A percentile compares a stretch with the other conserved stretches of the same genome.
phyloP scores from a whole-genome alignment of 2,329 filamentous ascomycete species.

The Beauveria scarabaeidicola region DNA sequence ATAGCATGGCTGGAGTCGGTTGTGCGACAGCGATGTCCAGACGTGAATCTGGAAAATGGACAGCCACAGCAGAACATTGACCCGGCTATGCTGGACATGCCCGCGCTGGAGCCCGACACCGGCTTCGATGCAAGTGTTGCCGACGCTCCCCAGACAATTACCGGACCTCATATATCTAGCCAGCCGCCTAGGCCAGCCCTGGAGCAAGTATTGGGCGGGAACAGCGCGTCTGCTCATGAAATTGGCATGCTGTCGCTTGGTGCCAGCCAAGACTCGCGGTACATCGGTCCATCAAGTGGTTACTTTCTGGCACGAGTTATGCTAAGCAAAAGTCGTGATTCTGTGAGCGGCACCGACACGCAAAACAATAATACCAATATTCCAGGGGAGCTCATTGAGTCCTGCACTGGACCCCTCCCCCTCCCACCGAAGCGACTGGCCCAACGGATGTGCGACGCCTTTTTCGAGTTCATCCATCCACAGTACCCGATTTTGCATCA shows the following conservation, averaged over 20 bases:
- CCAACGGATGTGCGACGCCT: constrained; percentile 33
- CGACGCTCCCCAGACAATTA: constrained; percentile 12
- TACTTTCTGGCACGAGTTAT: constrained; percentile 44
- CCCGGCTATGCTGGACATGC: neutral
- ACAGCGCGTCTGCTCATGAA: constrained; percentile 34
- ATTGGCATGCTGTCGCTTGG: constrained; percentile 44
- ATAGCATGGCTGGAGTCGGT: constrained; percentile 39
- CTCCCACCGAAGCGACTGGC: constrained; percentile 27
- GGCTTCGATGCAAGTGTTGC: neutral
- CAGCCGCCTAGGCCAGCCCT: neutral
- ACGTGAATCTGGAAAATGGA: constrained; percentile 27
- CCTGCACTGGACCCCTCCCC: constrained; percentile 23
- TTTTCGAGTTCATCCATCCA: constrained; percentile 39
- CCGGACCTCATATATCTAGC: neutral
- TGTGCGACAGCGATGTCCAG: constrained; percentile 31
- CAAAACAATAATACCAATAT: constrained; percentile 12
- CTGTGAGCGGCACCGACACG: neutral
- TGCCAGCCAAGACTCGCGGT: constrained; percentile 37
- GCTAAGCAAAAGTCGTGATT: constrained; percentile 24
- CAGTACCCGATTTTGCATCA: constrained; percentile 43
- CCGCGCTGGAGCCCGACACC: constrained; percentile 15
- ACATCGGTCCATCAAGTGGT: constrained; percentile 48
- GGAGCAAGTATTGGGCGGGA: constrained; percentile 14
- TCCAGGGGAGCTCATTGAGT: constrained; percentile 23
- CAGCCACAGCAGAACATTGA: neutral